Conservation (phyloP, 108 stramenopile species). For the Cyclostephanos tholiformis region DNA sequence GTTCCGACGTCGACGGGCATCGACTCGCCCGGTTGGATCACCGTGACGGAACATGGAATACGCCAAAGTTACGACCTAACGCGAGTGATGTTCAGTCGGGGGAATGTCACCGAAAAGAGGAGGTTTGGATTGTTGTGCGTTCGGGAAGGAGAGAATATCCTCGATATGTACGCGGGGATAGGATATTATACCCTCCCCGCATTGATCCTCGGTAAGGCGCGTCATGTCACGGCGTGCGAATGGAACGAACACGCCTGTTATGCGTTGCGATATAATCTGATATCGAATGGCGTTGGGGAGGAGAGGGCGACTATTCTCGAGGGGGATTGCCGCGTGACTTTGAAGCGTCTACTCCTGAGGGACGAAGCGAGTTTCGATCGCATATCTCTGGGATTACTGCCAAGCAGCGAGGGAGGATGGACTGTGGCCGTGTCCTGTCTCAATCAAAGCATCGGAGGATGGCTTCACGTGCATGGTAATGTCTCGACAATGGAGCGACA, state of each 20-base stretch:
- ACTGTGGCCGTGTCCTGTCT: constrained; percentile 77
- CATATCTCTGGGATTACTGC: constrained; percentile 92
- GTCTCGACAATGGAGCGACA: constrained; percentile 64
- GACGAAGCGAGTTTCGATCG: constrained; percentile 67
- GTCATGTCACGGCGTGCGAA: constrained; percentile 84
- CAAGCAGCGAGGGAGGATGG: constrained; percentile 92
- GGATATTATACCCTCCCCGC: constrained; percentile 96
- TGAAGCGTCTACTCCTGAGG: constrained; percentile 12
- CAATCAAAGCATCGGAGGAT: constrained; percentile 59
- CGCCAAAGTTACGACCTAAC: constrained; percentile 90
- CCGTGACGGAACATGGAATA: constrained; percentile 92
- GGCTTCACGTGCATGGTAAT: constrained; percentile 95
- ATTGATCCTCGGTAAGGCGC: constrained; percentile 70
- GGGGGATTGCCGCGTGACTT: constrained; percentile 80
- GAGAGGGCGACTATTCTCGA: constrained; percentile 61
- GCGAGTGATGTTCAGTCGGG: constrained; percentile 93
- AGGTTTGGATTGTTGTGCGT: constrained; percentile 78
- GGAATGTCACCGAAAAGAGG: constrained; percentile 93
- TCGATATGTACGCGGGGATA: constrained; percentile 97
- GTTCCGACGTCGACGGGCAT: constrained; percentile 44
- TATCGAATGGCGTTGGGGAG: constrained; percentile 67
- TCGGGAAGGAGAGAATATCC: constrained; percentile 67
- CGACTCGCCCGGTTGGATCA: constrained; percentile 80
- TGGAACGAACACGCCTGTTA: constrained; percentile 88
- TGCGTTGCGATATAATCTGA: constrained; percentile 82